A percentile compares a stretch with the other conserved stretches of the same genome.
Conservation (phyloP, 1,284 basidiomycete genomes). For the Coniferiporia weirii region DNA sequence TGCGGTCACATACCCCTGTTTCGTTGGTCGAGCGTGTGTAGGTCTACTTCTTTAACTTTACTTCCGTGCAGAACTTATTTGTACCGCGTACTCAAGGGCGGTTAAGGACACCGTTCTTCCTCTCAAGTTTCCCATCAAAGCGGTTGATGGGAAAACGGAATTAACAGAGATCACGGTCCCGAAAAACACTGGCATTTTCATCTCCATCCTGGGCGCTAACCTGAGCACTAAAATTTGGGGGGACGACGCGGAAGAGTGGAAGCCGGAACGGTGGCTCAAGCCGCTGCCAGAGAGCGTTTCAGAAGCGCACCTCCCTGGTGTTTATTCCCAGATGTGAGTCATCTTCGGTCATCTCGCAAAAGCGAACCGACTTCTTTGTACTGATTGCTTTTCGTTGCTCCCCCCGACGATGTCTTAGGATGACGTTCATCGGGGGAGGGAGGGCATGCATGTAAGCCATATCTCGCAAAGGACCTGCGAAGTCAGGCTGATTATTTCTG, state of each 20-base stretch:
- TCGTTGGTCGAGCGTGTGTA: constrained; percentile 24
- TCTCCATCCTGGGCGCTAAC: constrained; percentile 11
- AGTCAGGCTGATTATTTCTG: not conserved
- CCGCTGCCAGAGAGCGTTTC: constrained; percentile 9
- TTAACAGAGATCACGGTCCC: constrained; percentile 8
- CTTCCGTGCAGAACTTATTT: not conserved
- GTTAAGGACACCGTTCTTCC: constrained; percentile 10
- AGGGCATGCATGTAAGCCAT: constrained; percentile 18
- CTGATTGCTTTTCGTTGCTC: too few species aligned
- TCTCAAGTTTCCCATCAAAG: constrained; percentile 6
- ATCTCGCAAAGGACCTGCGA: not conserved
- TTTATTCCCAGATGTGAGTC: constrained; percentile 14
- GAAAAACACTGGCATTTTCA: constrained; percentile 10
- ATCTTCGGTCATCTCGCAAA: not conserved
- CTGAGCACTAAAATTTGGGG: constrained; percentile 15
- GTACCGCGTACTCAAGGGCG: not conserved
- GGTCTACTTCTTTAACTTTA: not conserved
- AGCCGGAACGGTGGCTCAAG: constrained; percentile 15
- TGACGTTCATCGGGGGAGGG: constrained; percentile 19
- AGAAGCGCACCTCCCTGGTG: constrained; percentile 11
- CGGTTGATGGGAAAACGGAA: constrained; percentile 10
- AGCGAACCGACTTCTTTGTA: too few species aligned
- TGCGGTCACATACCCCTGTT: constrained; percentile 31
- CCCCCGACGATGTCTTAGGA: not conserved
- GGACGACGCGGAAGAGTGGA: constrained; percentile 16